Evolutionary conservation across 2,329 filamentous ascomycete genomes (phyloP).

Genomic region (Juglanconis sp.): DNA sequence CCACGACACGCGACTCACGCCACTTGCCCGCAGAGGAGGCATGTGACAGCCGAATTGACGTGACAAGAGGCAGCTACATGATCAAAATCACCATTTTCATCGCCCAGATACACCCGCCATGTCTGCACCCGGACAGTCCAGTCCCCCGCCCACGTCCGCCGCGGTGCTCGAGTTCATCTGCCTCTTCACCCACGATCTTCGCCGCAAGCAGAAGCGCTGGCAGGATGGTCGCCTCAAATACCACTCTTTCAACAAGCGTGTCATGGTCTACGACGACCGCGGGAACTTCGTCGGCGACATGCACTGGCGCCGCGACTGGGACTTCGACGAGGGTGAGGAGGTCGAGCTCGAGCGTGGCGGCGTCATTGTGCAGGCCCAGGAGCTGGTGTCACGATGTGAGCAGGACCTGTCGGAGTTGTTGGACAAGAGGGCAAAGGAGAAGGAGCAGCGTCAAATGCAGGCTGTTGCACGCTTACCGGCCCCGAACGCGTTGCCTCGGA

Average conservation of each 20-base stretch:
- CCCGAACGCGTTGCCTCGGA: conserved; percentile 21
- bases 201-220: conserved; percentile 87
- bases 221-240: conserved; percentile 86
- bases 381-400: conserved; percentile 67
- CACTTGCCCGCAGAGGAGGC: not conserved
- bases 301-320: conserved; percentile 69
- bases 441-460: conserved; percentile 44
- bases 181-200: conserved; percentile 81
- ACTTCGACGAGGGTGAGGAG: conserved; percentile 79
- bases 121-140: conserved; percentile 8
- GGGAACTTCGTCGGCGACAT: conserved; percentile 81
- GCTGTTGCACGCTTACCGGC: conserved; percentile 36
- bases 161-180: conserved; percentile 79
- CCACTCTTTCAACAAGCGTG: conserved; percentile 84
- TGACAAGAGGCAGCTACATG: not conserved
- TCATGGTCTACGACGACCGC: conserved; percentile 85
- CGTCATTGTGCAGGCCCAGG: conserved; percentile 76
- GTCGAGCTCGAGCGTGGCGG: conserved; percentile 72
- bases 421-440: conserved; percentile 63
- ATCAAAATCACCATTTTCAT: not conserved
- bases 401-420: conserved; percentile 77
- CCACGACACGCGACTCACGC: not conserved
- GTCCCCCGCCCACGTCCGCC: conserved; percentile 58
- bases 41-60: not conserved
- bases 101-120: not conserved